A percentile compares a stretch with the other conserved stretches of the same genome.
These are phyloP conservation scores for Colletotrichum lentis DNA, from an alignment of 2,329 filamentous ascomycete genomes.

Conservation along the genomic window DNA sequence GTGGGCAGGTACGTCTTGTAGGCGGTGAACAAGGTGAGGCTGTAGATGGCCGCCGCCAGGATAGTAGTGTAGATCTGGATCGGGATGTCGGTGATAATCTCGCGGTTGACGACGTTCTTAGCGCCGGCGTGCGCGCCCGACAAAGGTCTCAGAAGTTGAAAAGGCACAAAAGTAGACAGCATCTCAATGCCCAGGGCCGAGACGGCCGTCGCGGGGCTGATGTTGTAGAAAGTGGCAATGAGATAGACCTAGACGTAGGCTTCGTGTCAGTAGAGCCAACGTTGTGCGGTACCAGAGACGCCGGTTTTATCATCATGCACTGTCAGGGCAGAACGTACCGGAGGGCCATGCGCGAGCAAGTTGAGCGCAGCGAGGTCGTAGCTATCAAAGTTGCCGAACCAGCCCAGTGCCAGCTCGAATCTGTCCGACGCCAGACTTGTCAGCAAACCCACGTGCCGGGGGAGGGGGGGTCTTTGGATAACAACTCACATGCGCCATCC, in stretches of 20 bases:
- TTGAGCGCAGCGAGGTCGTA: conserved; percentile 72
- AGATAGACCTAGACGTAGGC: conserved; percentile 68
- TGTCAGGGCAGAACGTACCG: conserved; percentile 55
- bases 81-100: conserved; percentile 69
- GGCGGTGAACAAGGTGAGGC: conserved; percentile 73
- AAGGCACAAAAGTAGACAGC: conserved; percentile 74
- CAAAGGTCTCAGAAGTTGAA: conserved; percentile 75
- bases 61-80: conserved; percentile 72
- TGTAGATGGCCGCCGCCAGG: conserved; percentile 77
- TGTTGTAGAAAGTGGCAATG: conserved; percentile 77
- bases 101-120: conserved; percentile 63
- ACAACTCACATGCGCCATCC: conserved; percentile 65
- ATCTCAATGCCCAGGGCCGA: conserved; percentile 73
- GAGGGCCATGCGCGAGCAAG: conserved; percentile 77
- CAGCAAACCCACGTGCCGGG: conserved; percentile 19
- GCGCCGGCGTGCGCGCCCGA: conserved; percentile 69
- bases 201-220: conserved; percentile 68
- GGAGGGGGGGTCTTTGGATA: not conserved
- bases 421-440: conserved; percentile 70
- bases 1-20: conserved; percentile 75
- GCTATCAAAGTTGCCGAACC: conserved; percentile 78
- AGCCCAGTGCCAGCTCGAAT: conserved; percentile 74
- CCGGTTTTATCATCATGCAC: not conserved
- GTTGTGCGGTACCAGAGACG: not conserved
- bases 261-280: conserved; percentile 11